phyloP scores from a whole-genome alignment of 176 grass and related monocot genomes.

The Leersia perrieri region DNA sequence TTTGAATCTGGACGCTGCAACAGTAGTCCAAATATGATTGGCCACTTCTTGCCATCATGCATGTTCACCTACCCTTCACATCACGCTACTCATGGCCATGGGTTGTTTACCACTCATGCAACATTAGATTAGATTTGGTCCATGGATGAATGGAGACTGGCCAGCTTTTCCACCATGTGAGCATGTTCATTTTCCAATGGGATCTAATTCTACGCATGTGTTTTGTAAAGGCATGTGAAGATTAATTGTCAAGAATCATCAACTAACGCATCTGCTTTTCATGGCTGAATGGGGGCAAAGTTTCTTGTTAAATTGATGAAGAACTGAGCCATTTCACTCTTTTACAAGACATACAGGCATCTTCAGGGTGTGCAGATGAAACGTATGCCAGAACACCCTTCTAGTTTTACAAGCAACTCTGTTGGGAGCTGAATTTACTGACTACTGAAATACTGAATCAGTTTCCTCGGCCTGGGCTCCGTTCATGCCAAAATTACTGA shows the following conservation, averaged over 20 bases:
- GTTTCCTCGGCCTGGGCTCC: too few species aligned
- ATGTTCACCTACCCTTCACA: background rate
- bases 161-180: background rate
- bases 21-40: background rate
- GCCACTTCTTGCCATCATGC: background rate
- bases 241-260: background rate
- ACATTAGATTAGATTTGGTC: background rate
- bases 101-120: slow-evolving; percentile 4
- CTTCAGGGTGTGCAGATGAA: background rate
- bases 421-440: background rate
- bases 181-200: background rate
- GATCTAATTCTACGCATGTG: background rate
- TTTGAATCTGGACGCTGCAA: background rate
- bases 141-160: background rate
- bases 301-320: background rate
- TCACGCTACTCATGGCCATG: background rate
- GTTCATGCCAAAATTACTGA: background rate
- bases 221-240: slow-evolving; percentile 1
- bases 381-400: background rate
- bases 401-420: background rate
- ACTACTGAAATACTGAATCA: background rate
- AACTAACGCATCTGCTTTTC: background rate
- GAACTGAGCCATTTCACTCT: too few species aligned
- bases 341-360: too few species aligned
- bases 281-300: background rate